Conservation (phyloP, 768 basidiomycete species). For the Phallus indusiatus region DNA sequence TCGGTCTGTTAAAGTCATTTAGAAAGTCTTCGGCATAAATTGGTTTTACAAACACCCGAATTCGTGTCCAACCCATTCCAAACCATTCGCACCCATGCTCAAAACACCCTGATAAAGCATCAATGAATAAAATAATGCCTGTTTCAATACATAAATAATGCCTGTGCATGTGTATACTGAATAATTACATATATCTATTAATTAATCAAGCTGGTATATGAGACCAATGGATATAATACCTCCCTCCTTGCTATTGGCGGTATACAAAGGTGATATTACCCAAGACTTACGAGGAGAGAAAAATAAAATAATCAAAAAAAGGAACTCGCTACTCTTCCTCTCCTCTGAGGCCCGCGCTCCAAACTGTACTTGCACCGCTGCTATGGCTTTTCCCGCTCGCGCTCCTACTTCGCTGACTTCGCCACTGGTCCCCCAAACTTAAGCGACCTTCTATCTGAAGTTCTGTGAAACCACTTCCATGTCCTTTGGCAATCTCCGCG, state of each 20-base stretch:
- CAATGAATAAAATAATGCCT: conserved; percentile 9
- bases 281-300: not conserved
- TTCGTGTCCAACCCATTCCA: conserved; percentile 65
- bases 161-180: not conserved
- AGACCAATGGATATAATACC: not conserved
- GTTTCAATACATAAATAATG: not conserved
- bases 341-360: conserved; percentile 77
- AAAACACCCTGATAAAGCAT: conserved; percentile 64
- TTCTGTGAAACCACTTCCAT: conserved; percentile 70
- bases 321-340: conserved; percentile 33
- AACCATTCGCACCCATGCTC: conserved; percentile 69
- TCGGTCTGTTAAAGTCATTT: conserved; percentile 34
- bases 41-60: conserved; percentile 55
- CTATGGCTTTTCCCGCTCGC: conserved; percentile 40
- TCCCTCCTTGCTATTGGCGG: not conserved
- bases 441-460: conserved; percentile 34
- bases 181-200: not conserved
- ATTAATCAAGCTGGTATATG: not conserved
- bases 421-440: conserved; percentile 40
- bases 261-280: no score
- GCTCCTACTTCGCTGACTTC: conserved; percentile 41
- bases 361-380: conserved; percentile 70
- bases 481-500: conserved; percentile 69
- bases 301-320: not conserved
- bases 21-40: conserved; percentile 61